Conservation (phyloP, 352 stramenopile genomes). For the Thalassiosira exigua region DNA sequence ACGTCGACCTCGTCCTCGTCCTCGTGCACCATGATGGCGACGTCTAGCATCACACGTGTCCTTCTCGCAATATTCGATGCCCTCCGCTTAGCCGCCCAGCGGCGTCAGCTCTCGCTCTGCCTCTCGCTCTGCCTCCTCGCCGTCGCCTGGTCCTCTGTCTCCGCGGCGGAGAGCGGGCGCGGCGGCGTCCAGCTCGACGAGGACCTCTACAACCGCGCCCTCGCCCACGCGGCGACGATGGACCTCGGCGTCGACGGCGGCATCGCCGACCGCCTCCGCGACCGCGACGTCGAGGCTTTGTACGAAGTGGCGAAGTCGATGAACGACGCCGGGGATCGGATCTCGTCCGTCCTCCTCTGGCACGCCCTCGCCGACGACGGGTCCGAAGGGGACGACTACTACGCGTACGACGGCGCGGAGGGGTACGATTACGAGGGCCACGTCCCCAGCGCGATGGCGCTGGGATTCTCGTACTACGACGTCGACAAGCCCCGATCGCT, state of each 20-base stretch:
- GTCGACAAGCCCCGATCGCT: constrained; percentile 52
- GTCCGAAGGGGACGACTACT: constrained; percentile 16
- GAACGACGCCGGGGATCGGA: constrained; percentile 34
- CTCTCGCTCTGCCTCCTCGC: constrained; percentile 6
- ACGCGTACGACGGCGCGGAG: constrained; percentile 4
- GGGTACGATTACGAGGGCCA: constrained; percentile 34
- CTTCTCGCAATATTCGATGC: too few relatives aligned
- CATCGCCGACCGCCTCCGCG: constrained; percentile 7
- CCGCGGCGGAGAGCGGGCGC: neutral
- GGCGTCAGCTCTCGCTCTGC: neutral
- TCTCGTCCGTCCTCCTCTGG: constrained; percentile 52
- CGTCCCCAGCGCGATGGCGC: constrained; percentile 37
- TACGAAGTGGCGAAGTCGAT: constrained; percentile 46
- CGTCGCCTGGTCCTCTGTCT: constrained; percentile 8
- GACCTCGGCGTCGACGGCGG: neutral
- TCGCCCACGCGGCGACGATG: constrained; percentile 1
- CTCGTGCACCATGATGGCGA: too few relatives aligned
- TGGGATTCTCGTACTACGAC: constrained; percentile 54
- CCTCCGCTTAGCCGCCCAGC: neutral
- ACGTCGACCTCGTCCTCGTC: too few relatives aligned
- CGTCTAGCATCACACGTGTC: too few relatives aligned
- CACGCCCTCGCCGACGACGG: constrained; percentile 47
- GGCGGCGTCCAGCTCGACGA: neutral
- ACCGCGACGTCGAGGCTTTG: constrained; percentile 37
- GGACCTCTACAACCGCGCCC: neutral